phyloP scores from a whole-genome alignment of 176 grass and related monocot species.

The Lolium multiflorum region DNA sequence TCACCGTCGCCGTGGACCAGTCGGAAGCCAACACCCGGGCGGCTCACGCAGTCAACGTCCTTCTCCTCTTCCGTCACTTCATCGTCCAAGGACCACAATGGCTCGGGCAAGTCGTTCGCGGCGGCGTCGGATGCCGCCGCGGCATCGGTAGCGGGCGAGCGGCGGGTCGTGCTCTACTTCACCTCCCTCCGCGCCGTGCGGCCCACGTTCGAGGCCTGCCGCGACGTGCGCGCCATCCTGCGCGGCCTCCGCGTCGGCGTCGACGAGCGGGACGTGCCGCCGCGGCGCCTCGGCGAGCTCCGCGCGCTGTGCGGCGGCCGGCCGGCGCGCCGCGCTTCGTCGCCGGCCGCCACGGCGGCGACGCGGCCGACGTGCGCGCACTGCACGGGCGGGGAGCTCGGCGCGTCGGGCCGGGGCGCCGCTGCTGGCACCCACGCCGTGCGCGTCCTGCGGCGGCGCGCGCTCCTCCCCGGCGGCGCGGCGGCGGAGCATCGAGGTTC shows the following conservation, averaged over 20 bases:
- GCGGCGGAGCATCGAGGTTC: constrained; percentile 76
- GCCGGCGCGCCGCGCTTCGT: constrained; percentile 72
- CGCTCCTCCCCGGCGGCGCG: constrained; percentile 58
- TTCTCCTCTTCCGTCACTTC: constrained; percentile 22
- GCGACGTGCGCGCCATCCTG: constrained; percentile 65
- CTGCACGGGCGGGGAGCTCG: constrained; percentile 78
- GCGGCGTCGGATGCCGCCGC: constrained; percentile 45
- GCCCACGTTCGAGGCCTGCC: constrained; percentile 74
- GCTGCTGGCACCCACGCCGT: constrained; percentile 38
- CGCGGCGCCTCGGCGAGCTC: constrained; percentile 70
- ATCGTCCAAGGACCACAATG: constrained; percentile 38
- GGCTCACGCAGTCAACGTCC: constrained; percentile 50
- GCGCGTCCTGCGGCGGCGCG: constrained; percentile 67
- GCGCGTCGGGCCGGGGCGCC: constrained; percentile 53
- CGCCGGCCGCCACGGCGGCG: constrained; percentile 65
- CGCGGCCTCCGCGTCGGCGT: constrained; percentile 73
- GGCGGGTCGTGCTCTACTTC: constrained; percentile 85
- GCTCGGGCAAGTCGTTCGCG: constrained; percentile 58
- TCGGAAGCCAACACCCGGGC: constrained; percentile 34
- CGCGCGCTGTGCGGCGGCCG: constrained; percentile 48
- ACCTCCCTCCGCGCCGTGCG: constrained; percentile 84
- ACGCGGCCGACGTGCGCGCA: constrained; percentile 71
- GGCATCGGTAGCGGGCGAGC: constrained; percentile 40
- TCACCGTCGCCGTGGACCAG: constrained; percentile 48
- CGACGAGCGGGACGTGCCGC: constrained; percentile 92